Evolutionary conservation across 163 green algal genomes (phyloP), one percentile per base, ranked within the genome.

Genomic region (Scenedesmus sp.): DNA sequence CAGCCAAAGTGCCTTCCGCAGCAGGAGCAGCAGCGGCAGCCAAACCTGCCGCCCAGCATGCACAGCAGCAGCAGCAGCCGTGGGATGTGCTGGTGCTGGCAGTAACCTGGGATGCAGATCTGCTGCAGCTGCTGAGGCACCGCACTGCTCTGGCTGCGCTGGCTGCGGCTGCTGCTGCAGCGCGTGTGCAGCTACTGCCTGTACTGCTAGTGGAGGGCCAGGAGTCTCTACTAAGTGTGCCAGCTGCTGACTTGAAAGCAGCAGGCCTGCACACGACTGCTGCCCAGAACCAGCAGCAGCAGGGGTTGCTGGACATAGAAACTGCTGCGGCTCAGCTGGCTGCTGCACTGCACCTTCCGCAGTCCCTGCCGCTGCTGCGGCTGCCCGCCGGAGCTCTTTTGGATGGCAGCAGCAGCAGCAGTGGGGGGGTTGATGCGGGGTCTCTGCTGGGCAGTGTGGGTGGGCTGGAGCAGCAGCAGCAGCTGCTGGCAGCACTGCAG

Each of bases 21-120:
- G 10, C 64, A 73, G 54, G 67, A 74, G 16, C 2, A 4, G 18
- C 66, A 52, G 26, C 86, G 83, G 26, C 34, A 84, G 81, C 16
- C 1, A n/a, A 54, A 20, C 52, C 12, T 66, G 9, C 6, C n/a
- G 2, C 6, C n/a, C 54, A 60, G 0, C 52, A 4, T 8, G 1
- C 16, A 10, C 86, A 83, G 66, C 86, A 84, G 87, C 87, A 18
- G 66, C 70, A 82, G 85, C 85, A 66, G 66, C 56, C 62, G 4
- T 91, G 87, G 87, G 87, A 91, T 62, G 87, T 91, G 73, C 73
- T 91, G 87, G 20, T 91, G 87, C 73, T 91, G 12, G 74, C 59
- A 20, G 34, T 91, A 3, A 91, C 76, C 6, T 91, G 56, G 56
- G 87, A 86, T 26, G 23, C 74, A 52, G 87, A 91, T 2, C 46